Evolutionary conservation across 768 basidiomycete genomes (phyloP).

Genomic region (Collybiopsis confluens): DNA sequence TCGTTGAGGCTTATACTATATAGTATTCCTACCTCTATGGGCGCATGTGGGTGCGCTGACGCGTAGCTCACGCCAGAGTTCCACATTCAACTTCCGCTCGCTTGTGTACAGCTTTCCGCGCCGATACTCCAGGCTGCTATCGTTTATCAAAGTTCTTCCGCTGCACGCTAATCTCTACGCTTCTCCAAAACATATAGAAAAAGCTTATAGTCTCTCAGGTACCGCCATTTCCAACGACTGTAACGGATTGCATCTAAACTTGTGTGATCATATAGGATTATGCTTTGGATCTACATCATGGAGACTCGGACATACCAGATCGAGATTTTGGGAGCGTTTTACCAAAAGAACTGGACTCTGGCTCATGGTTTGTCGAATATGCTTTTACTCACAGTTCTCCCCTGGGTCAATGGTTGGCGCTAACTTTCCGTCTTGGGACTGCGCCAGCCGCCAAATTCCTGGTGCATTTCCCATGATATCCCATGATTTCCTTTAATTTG

Average conservation of each 20-base stretch:
- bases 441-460: background rate
- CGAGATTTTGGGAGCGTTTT: background rate
- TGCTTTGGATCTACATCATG: background rate
- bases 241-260: background rate
- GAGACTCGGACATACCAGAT: constrained; percentile 1
- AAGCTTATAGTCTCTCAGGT: background rate
- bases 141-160: background rate
- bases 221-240: background rate
- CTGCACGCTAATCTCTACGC: background rate
- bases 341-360: background rate
- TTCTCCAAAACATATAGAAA: background rate
- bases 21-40: background rate
- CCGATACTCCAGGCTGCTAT: too few species aligned
- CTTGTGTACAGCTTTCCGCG: background rate
- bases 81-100: background rate
- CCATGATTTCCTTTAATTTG: background rate
- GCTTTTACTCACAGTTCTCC: too few species aligned
- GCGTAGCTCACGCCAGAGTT: background rate
- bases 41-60: background rate
- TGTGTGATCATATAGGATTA: background rate
- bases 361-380: background rate
- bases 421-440: background rate
- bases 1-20: background rate
- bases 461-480: background rate
- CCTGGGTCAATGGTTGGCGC: background rate